Base-by-base conservation (phyloP, 2,329 filamentous ascomycete genomes). In the Alternaria solani region DNA sequence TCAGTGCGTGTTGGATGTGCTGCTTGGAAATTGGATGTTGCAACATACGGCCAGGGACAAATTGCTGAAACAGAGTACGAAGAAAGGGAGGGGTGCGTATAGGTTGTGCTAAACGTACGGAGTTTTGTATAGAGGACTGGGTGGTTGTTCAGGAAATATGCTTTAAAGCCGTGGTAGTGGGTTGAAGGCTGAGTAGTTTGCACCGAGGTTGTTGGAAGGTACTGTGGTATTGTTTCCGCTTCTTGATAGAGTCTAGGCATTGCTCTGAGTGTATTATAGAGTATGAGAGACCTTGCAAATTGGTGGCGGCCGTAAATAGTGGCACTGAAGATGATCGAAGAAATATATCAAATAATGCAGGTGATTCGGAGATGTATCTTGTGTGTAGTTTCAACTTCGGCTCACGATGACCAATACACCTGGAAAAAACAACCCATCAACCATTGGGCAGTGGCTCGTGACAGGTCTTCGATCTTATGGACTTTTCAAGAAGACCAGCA, bases 111-210 rank as follows among this genome's bases (percentile, higher is more conserved):
- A 8, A 53, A 43, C 11, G 36, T 53, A 30, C 51, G 51, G 5
- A 53, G 51, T 14, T 42, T 53, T 9, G 36, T 53, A 38, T 43
- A 43, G 11, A 53, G 14, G 12, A 32, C 39, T 2, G 51, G 51
- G 14, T 53, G 28, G n/a, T 53, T 42, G 26, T 53, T 53, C 11
- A 53, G 39, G 5, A 53, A 32, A 16, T 53, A 53, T 18, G 36
- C 51, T 43, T 43, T 42, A 38, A 26, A 43, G 25, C 38, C 51
- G 4, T 9, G 26, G n/a, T 43, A 26, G 8, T 34, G 38, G 18
- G 51, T 39, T 16, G 23, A 1, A 2, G 51, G 51, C 2, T 53
- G 51, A 14, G 26, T 18, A 14, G 26, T 26, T 43, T 53, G 38
- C 4, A 43, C 18, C 14, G 51, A 25, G 8, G 43, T 32, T 14